Evolutionary conservation across 805 yeast species (phyloP), one percentile per base, ranked within the genome.

Genomic region (Geotrichum ghanense): DNA sequence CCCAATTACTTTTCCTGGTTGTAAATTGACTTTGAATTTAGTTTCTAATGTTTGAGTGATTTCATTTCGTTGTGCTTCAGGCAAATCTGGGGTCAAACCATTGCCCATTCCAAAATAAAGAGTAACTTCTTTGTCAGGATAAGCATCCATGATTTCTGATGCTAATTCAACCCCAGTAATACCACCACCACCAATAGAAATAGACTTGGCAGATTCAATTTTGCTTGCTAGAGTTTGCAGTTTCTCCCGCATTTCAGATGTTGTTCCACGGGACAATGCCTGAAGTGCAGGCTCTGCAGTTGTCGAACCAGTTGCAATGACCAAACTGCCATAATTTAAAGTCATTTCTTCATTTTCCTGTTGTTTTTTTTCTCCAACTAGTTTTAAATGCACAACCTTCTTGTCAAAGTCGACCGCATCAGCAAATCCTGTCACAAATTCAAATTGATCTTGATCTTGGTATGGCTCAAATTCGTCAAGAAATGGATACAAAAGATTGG

Each of bases 161-260:
- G 76, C 73, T 22, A 70, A 59, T 54, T 75, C 79, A 42, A 73
- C 67, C 1, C 78, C 79, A 20, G 73, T 57, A 1, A 78, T 73
- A 19, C 79, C 79, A 12, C 72, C 78, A 6, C 79, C 79, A 46
- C 73, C 67, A 7, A 70, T 60, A 3, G 73, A 67, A 16, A 75
- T 64, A 4, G 54, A 61, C 6, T 69, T 56, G 14, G 70, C 64
- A 2, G 48, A 41, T 12, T 56, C 57, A 42, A 76, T 65, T n/a
- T 59, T 56, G 1, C 53, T 51, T 20, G 34, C 9, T 19, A 47
- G 45, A 6, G 34, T 31, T 17, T 23, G 14, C 10, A 52, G 20
- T 16, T 26, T 25, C 14, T 48, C 41, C 12, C 42, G 14, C n/a
- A 48, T 22, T 9, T 42, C 45, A 7, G 47, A 46, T 2, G 20